These are phyloP conservation scores for Aaosphaeria pasadenensis DNA, from an alignment of 2,329 filamentous ascomycete species.

Conservation along the genomic window DNA sequence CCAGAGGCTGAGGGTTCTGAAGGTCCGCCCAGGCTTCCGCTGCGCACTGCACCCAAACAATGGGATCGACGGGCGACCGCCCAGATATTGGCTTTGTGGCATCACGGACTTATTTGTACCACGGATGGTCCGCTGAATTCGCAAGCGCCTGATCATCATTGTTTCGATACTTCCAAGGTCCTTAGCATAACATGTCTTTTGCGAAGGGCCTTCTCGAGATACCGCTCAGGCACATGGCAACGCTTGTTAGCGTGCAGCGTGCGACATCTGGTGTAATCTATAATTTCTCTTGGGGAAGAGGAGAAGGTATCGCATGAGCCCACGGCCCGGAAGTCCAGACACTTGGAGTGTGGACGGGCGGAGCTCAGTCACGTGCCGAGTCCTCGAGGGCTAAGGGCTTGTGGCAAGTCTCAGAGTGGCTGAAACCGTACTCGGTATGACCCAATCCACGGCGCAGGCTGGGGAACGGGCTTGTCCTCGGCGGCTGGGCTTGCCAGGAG, in stretches of 20 bases:
- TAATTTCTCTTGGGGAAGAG: background rate
- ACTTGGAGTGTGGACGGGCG: too few species aligned
- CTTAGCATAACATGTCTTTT: background rate
- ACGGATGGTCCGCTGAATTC: background rate
- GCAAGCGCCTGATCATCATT: background rate
- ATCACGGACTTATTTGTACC: conserved; percentile 1
- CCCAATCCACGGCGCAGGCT: too few species aligned
- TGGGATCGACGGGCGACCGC: conserved; percentile 4
- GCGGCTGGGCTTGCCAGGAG: too few species aligned
- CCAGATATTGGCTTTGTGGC: conserved; percentile 8
- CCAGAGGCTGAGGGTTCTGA: conserved; percentile 3
- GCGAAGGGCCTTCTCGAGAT: background rate
- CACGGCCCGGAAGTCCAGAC: background rate
- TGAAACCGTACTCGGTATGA: too few species aligned
- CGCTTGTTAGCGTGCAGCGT: background rate
- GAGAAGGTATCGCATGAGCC: background rate
- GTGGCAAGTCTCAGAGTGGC: too few species aligned
- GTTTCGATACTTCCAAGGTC: background rate
- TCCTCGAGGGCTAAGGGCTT: too few species aligned
- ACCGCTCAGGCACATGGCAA: background rate
- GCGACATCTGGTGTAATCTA: conserved; percentile 2
- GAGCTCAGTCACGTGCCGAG: too few species aligned
- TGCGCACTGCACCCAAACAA: conserved; percentile 1
- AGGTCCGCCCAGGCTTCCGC: conserved; percentile 18
- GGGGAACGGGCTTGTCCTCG: too few species aligned